Evolutionary conservation across 2,329 filamentous ascomycete species (phyloP), one percentile per base, ranked within the genome.

Genomic region (Fusarium lyarnte): DNA sequence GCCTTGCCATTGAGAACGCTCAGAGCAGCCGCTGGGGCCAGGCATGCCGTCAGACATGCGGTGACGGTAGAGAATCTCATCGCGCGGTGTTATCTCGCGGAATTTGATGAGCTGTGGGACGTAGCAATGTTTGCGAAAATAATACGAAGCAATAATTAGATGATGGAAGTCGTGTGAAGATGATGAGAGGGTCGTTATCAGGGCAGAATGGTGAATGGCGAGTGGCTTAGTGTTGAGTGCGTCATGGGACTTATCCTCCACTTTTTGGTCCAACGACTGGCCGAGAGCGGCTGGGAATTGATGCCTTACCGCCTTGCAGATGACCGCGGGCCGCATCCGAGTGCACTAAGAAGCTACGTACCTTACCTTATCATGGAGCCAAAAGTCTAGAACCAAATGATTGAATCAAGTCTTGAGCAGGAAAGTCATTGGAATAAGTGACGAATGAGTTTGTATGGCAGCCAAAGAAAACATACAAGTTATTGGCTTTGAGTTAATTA

Each of bases 41-140:
- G 77, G 79, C 83, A 79, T 79, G 81, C 82, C 61, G 84, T 81
- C 64, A 88, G 78, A 63, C 85, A 82, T 69, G 85, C 84, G 73
- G 86, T 78, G 73, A 85, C 79, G 60, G 84, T 77, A 47, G 79
- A 78, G 74, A 83, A 76, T 70, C 76, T 80, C 82, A 83, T 83
- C 35, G 77, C 66, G 68, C 55, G 49, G 45, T 27, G 25, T 16
- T 33, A 17, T 64, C 23, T 54, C 23, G 33, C 31, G 51, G 31
- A 16, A n/a, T 59, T 33, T 45, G 25, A 17, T 52, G 13, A n/a
- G 23, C 33, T 52, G 39, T 43, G 36, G 31, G 11, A 21, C 23
- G 25, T 31, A 23, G 29, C 29, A 33, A 31, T n/a, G 39, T 58
- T 17, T 47, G 36, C 19, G 23, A 51, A 31, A 63, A 45, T 42